phyloP scores from a whole-genome alignment of 2,329 filamentous ascomycete genomes.

The Celoporthe dispersa region DNA sequence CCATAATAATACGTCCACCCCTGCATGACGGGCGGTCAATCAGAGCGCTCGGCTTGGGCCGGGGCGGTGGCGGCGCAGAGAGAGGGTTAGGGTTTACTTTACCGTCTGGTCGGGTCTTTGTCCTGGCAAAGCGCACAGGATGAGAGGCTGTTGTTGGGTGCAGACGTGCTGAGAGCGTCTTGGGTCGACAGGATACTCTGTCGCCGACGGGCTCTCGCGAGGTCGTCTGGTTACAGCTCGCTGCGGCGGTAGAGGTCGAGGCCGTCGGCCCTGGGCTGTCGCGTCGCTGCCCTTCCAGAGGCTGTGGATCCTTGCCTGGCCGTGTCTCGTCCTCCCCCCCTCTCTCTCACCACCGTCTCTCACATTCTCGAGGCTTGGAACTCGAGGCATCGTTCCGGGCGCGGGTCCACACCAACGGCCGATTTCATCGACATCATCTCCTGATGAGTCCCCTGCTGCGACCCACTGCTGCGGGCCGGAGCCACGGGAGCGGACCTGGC shows the following conservation, averaged over 20 bases:
- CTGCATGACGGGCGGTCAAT: background rate
- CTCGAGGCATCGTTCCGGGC: background rate
- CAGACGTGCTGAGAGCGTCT: no score
- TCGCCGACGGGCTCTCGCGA: background rate
- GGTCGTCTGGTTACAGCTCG: background rate
- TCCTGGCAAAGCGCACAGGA: no score
- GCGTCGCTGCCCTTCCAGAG: background rate
- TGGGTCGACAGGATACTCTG: no score
- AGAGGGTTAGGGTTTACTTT: background rate
- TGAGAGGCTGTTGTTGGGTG: no score
- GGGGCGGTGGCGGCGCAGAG: background rate
- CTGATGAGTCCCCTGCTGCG: background rate
- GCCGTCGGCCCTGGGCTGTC: background rate
- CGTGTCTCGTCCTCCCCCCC: background rate
- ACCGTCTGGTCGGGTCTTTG: no score
- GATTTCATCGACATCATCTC: background rate
- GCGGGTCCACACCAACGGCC: background rate
- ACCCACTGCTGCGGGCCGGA: constrained; percentile 9
- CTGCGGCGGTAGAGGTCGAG: background rate
- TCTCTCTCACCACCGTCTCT: background rate
- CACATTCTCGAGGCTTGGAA: background rate
- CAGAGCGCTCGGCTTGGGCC: background rate
- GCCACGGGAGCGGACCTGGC: background rate
- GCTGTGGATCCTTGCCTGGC: background rate
- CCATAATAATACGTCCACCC: background rate